Conservation (phyloP, 306 rosid genomes). For the Malus asiatica region DNA sequence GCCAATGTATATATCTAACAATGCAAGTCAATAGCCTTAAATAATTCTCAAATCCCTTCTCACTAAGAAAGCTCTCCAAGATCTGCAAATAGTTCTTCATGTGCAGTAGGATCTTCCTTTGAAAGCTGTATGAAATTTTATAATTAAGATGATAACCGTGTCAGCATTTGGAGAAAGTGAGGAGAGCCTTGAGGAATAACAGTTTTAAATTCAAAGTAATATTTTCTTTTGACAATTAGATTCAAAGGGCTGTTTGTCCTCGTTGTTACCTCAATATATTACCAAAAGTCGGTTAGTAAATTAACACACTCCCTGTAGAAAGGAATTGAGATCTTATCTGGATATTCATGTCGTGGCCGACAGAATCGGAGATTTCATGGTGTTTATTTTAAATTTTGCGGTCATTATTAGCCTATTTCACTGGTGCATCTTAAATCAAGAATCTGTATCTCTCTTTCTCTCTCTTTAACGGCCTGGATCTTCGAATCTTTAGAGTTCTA, state of each 20-base stretch:
- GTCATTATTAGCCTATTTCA: too few species aligned
- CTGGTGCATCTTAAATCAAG: rapidly evolving
- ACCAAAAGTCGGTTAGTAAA: not conserved
- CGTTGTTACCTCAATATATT: not conserved
- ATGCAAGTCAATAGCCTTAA: not conserved
- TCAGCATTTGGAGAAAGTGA: not conserved
- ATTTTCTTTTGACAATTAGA: not conserved
- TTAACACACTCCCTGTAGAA: not conserved
- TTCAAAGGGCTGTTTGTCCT: not conserved
- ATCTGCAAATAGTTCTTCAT: not conserved
- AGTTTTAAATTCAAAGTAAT: not conserved
- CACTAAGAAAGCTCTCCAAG: not conserved
- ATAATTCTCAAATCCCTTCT: not conserved
- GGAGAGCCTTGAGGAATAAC: not conserved
- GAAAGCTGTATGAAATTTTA: not conserved
- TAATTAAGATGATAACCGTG: not conserved
- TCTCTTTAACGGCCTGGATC: rapidly evolving
- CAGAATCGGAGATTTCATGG: too few species aligned
- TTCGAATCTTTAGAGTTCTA: too few species aligned
- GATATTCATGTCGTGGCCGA: too few species aligned
- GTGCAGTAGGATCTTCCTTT: not conserved
- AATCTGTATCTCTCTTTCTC: too few species aligned
- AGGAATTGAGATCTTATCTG: too few species aligned
- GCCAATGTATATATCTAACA: not conserved
- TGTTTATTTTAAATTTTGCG: too few species aligned